Evolutionary conservation across 2,329 filamentous ascomycete species (phyloP), one percentile per base, ranked within the genome.

Genomic region (Aureobasidium lini): DNA sequence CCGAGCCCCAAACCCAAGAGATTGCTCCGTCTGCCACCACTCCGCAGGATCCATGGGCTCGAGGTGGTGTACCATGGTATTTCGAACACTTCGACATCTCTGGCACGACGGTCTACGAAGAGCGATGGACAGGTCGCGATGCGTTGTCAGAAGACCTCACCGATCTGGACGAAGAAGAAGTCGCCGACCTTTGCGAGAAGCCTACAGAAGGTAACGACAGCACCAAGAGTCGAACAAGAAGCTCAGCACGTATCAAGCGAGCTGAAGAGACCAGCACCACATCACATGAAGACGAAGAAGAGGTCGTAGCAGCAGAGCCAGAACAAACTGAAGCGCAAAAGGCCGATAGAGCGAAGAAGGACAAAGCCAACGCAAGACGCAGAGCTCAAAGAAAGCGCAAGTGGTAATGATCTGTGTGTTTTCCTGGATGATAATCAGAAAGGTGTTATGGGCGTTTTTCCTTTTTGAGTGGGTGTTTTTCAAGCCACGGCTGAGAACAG

Each of bases 41-140:
- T 11, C 8, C 50, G 5, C 15, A 60, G 15, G 59, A 61, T 10
- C 59, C 59, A 43, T 11, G 76, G 46, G 81, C 81, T 2, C 80
- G 87, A 50, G 93, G 93, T 60, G 93, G 93, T 36, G 79, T 95
- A 11, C 84, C 90, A 7, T 96, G 91, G 90, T 96, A 95, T 72
- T 82, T 96, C 61, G 83, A 89, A 68, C 81, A 84, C 8, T 95
- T 95, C 69, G 84, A 94, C 54, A 87, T 89, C 58, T 68, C 84
- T 57, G 93, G 91, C 60, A 95, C 90, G 0, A 93, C 87, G 0
- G 83, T 93, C 9, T 79, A 89, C 59, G 87, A 87, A 64, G 88
- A 93, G 72, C 81, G 84, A 56, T 90, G 86, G 79, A 84, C 83
- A 0, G 89, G 86, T 1, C 81, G 86, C 36, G 88, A 92, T 59